Evolutionary conservation across 2,329 filamentous ascomycete genomes (phyloP), one percentile per base, ranked within the genome.

Genomic region (Hypocrella siamensis): DNA sequence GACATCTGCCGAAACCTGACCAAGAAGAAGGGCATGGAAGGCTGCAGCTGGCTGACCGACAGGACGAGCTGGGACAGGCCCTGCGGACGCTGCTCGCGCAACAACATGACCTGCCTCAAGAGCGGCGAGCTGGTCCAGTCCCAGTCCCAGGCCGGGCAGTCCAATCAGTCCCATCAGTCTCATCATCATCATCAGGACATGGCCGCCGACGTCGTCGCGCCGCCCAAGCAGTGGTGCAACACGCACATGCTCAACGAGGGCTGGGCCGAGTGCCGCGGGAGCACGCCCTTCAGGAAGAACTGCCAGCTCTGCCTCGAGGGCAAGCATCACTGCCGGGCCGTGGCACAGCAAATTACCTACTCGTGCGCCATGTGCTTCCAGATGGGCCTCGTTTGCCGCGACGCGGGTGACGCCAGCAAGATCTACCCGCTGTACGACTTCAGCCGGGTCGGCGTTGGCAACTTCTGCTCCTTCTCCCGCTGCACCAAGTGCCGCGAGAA

Each of bases 391-490:
- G 44, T 47, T 31, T 55, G 52, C 24, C 16, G 15, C 19, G 16
- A 27, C 17, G 30, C 19, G 4, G 26, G 32, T 3, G 21, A 15
- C 14, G 11, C 24, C 6, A 26, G 19, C 19, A 27, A 29, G 6
- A 18, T 22, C 3, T 48, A 41, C 28, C 43, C 46, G n/a, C 34
- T 52, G 14, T 43, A 43, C 19, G 42, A 48, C 34, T 32, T 55
- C 30, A 44, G 46, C 35, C 38, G 40, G 4, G 47, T 56, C 8
- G 52, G 52, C 28, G 48, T 52, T 28, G 51, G 52, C 5, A 35
- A 38, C 17, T 41, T 39, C 15, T 33, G 43, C 32, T 36, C 46
- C 9, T 54, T 46, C 34, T 25, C 36, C 9, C 34, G 36, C 1
- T 56, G 51, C 34, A 7, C 19, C 1, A 35, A 35, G 12, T 56